phyloP scores from a whole-genome alignment of 352 stramenopile genomes.

The Pythium dissimile region DNA sequence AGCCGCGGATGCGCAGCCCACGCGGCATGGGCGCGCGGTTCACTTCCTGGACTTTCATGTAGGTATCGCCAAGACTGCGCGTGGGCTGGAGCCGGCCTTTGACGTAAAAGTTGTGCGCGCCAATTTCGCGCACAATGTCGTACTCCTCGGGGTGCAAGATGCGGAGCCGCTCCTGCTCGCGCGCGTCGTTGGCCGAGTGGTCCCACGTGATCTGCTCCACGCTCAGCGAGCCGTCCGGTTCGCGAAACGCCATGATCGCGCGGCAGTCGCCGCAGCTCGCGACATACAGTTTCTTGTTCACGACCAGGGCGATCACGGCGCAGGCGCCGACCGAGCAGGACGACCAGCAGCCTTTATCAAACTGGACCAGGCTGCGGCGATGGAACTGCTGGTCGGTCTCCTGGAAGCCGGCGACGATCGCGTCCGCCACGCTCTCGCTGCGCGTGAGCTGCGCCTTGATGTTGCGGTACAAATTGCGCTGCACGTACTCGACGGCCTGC shows the following conservation, averaged over 20 bases:
- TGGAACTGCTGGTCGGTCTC: conserved; percentile 64
- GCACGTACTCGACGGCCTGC: conserved; percentile 62
- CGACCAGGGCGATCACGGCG: conserved; percentile 51
- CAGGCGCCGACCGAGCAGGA: conserved; percentile 64
- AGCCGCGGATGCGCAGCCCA: conserved; percentile 49
- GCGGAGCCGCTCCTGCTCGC: conserved; percentile 51
- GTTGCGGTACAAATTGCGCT: conserved; percentile 57
- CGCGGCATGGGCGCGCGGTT: conserved; percentile 60
- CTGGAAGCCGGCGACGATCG: conserved; percentile 54
- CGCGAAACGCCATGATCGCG: conserved; percentile 61
- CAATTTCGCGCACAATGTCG: conserved; percentile 69
- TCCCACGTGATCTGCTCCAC: conserved; percentile 69
- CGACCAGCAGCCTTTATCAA: conserved; percentile 50
- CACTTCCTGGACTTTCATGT: conserved; percentile 77
- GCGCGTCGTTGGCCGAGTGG: conserved; percentile 62
- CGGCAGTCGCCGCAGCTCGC: conserved; percentile 65
- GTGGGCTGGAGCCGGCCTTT: conserved; percentile 68
- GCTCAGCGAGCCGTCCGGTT: conserved; percentile 39
- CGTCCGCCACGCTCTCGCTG: conserved; percentile 33
- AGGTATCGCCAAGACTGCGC: conserved; percentile 61
- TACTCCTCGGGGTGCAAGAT: conserved; percentile 58
- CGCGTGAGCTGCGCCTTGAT: conserved; percentile 36
- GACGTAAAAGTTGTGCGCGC: conserved; percentile 64
- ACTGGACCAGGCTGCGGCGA: conserved; percentile 43
- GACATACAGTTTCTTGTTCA: conserved; percentile 53